Conservation (phyloP, 2,329 filamentous ascomycete genomes). For the Cladosporium austrohemisphaericum region DNA sequence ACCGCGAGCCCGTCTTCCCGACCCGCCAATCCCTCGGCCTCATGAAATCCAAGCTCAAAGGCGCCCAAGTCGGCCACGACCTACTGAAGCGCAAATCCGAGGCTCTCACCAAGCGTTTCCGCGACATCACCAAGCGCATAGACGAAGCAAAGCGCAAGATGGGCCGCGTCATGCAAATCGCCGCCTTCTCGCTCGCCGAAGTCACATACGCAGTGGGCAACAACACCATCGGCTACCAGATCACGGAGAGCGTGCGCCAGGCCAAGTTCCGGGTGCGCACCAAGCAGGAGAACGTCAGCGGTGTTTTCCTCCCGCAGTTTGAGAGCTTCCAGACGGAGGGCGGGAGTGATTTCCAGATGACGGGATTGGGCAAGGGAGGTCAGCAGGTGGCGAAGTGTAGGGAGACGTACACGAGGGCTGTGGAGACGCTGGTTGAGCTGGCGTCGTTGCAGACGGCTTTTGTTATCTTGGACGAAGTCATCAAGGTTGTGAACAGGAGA, state of each 20-base stretch:
- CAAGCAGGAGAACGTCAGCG: slow-evolving; percentile 97
- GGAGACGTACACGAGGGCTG: slow-evolving; percentile 92
- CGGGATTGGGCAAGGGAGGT: slow-evolving; percentile 91
- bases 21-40: slow-evolving; percentile 93
- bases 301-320: slow-evolving; percentile 89
- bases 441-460: slow-evolving; percentile 97
- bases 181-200: slow-evolving; percentile 93
- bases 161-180: slow-evolving; percentile 98
- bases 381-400: slow-evolving; percentile 93
- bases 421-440: slow-evolving; percentile 92
- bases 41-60: slow-evolving; percentile 98
- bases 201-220: slow-evolving; percentile 96
- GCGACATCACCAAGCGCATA: slow-evolving; percentile 93
- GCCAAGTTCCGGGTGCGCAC: slow-evolving; percentile 90
- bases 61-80: slow-evolving; percentile 72
- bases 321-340: slow-evolving; percentile 86
- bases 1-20: slow-evolving; percentile 93
- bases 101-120: slow-evolving; percentile 77
- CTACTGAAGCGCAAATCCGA: slow-evolving; percentile 97
- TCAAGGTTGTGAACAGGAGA: slow-evolving; percentile 97
- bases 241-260: slow-evolving; percentile 90
- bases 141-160: slow-evolving; percentile 99
- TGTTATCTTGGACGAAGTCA: slow-evolving; percentile 96
- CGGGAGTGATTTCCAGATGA: slow-evolving; percentile 93
- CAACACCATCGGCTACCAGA: slow-evolving; percentile 85